These are phyloP conservation scores for Phytopythium cucurbitacearum DNA, from an alignment of 352 stramenopile genomes.

Conservation along the genomic window DNA sequence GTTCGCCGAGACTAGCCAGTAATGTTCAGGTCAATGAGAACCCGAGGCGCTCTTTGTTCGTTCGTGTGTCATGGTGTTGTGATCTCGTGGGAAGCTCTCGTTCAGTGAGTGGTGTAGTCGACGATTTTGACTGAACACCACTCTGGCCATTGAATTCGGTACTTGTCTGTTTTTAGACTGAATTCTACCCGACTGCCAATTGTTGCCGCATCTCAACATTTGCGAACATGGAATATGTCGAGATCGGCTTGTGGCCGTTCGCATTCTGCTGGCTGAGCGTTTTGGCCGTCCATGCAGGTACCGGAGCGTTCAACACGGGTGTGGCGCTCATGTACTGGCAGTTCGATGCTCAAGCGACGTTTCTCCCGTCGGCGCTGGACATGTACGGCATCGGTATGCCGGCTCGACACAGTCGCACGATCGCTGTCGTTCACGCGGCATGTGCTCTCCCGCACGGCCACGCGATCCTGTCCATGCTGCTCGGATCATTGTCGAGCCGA, in stretches of 20 bases:
- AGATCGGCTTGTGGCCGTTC: no score
- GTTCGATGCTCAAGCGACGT: constrained; percentile 2
- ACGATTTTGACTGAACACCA: no score
- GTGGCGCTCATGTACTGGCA: constrained; percentile 13
- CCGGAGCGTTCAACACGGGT: constrained; percentile 9
- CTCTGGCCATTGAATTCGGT: no score
- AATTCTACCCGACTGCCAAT: no score
- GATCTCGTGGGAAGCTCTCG: no score
- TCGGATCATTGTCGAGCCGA: constrained; percentile 5
- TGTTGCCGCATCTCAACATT: no score
- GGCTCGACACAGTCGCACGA: background rate
- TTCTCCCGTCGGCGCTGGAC: constrained; percentile 10
- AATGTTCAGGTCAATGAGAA: no score
- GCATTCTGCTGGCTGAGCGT: no score
- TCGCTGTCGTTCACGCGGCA: constrained; percentile 11
- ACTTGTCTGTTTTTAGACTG: no score
- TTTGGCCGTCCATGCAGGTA: background rate
- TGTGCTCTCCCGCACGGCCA: constrained; percentile 10
- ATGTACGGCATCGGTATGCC: constrained; percentile 14
- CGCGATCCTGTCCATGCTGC: constrained; percentile 12
- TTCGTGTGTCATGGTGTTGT: no score
- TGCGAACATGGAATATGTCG: background rate
- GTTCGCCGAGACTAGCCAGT: constrained; percentile 59
- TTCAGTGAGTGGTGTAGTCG: no score
- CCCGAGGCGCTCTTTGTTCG: no score